phyloP scores from a whole-genome alignment of 176 grass and related monocot species.

The Phragmites australis region DNA sequence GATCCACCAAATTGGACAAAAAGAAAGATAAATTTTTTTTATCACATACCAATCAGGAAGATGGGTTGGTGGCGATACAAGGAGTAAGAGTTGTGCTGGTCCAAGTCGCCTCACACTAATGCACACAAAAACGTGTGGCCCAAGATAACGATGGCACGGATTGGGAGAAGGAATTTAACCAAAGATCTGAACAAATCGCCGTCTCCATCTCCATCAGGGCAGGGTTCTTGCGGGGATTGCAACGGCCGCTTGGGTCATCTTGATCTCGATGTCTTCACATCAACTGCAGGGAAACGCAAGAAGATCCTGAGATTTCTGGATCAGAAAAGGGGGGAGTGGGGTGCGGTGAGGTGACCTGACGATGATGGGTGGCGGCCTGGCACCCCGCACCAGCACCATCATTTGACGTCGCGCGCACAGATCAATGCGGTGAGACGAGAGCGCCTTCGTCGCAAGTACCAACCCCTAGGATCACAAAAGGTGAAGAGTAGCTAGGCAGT shows the following conservation, averaged over 20 bases:
- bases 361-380: slow-evolving; percentile 3
- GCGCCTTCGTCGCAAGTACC: slow-evolving; percentile 11
- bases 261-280: not conserved
- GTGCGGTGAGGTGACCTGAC: not conserved
- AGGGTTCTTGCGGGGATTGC: slow-evolving; percentile 22
- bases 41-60: not conserved
- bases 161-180: not conserved
- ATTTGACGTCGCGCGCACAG: not conserved
- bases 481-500: not conserved
- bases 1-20: slow-evolving; percentile 22
- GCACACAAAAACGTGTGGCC: not conserved
- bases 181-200: not conserved
- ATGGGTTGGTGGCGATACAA: not conserved
- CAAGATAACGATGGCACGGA: slow-evolving; percentile 6
- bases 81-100: not conserved
- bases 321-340: not conserved
- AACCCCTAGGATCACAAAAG: not conserved
- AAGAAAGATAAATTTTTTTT: not conserved
- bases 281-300: not conserved
- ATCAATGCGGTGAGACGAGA: not conserved
- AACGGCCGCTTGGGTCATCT: not conserved
- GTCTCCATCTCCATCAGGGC: slow-evolving; percentile 9
- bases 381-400: not conserved
- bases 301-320: not conserved
- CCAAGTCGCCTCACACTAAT: slow-evolving; percentile 24